phyloP scores from a whole-genome alignment of 2,329 filamentous ascomycete species.

The Aspergillus pseudonomiae region DNA sequence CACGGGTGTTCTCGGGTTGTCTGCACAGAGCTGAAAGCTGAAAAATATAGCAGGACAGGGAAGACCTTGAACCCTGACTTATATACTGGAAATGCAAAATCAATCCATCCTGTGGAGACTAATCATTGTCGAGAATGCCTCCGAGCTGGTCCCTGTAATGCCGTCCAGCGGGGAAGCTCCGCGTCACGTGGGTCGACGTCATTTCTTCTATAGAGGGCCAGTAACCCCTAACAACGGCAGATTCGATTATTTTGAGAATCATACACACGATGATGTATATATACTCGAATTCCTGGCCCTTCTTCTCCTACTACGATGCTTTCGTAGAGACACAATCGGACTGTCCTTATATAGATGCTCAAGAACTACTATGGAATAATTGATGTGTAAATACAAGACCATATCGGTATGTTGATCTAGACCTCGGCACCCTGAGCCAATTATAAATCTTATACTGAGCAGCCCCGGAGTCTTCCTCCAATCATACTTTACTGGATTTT shows the following conservation, averaged over 20 bases:
- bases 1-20: background rate
- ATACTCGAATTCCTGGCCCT: background rate
- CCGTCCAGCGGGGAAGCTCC: constrained; percentile 15
- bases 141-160: constrained; percentile 1
- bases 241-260: background rate
- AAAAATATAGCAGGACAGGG: background rate
- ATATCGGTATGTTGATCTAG: constrained; percentile 3
- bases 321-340: background rate
- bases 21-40: background rate
- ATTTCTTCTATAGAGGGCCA: constrained; percentile 5
- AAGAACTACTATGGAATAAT: background rate
- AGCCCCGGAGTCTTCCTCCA: background rate
- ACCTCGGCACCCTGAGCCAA: constrained; percentile 9
- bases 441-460: background rate
- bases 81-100: background rate
- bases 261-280: background rate
- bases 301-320: background rate
- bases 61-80: background rate
- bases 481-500: background rate
- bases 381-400: constrained; percentile 5
- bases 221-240: background rate
- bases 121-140: background rate
- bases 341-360: background rate
- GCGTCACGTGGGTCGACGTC: constrained; percentile 23
- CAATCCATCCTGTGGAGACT: background rate